Base-by-base conservation (phyloP, 2,329 filamentous ascomycete genomes). In the Juglanconis juglandina region DNA sequence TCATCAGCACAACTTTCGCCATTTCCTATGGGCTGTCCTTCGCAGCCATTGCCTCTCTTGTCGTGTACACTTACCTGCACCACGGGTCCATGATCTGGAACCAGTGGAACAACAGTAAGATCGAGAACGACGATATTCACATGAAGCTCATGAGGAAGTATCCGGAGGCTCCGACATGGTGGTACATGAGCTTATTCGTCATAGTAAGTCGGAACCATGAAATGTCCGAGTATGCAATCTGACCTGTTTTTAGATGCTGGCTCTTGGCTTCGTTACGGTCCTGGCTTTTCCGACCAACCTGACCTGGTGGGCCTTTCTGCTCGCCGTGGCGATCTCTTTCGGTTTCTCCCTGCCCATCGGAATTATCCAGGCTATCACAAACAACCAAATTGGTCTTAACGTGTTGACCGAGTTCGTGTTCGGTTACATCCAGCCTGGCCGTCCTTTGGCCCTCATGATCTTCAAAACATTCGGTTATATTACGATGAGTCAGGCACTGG, bases 351-450 rank as follows among this genome's bases (percentile, higher is more conserved):
- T 91, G 11, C 88, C 88, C 0, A 87, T 87, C 51, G 86, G 86
- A 46, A 89, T 91, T 61, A 84, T 91, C 39, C 82, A 89, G 67
- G 89, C 87, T 42, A 79, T 87, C 4, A 89, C 88, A 4, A 86
- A 90, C 68, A 87, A 88, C 70, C 77, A 90, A 75, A 86, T 91
- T 42, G 87, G 87, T 1, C 76, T 92, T 41, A 92, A 92, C 64
- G 88, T 92, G 33, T 76, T 92, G 63, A 90, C 88, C 1, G 88
- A 91, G 73, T 90, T 91, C 64, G 76, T 92, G 4, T 85, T 86
- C 61, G 89, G 89, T 1, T 92, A 92, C 68, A 89, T 92, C 67
- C 87, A 90, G 64, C 88, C 88, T 0, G 89, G 89, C 2, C 77
- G 83, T 5, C 89, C 89, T 0, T 75, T 92, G 58, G 89, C 87